Conservation (phyloP, 202 grass and related monocot species). For the Tripidium arundinaceum region DNA sequence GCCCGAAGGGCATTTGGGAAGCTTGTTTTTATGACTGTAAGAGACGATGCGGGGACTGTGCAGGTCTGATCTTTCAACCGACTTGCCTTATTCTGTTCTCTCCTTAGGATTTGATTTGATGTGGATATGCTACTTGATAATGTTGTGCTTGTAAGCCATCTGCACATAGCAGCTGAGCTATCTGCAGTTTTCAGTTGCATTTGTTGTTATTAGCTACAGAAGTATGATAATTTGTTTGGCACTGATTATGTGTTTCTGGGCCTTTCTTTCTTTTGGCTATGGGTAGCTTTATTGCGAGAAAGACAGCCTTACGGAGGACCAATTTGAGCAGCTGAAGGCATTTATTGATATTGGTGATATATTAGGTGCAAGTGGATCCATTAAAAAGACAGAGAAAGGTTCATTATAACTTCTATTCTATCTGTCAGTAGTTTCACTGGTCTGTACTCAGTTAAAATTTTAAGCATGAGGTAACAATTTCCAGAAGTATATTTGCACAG, state of each 20-base stretch:
- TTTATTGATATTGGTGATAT: slow-evolving; percentile 98
- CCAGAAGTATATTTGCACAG: background rate
- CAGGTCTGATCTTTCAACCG: slow-evolving; percentile 54
- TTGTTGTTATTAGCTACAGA: slow-evolving; percentile 20
- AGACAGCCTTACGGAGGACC: slow-evolving; percentile 70
- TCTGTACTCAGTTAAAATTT: slow-evolving; percentile 2
- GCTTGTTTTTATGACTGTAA: slow-evolving; percentile 86
- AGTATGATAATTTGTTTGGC: background rate
- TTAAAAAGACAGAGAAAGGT: slow-evolving; percentile 99
- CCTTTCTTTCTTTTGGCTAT: slow-evolving; percentile 29
- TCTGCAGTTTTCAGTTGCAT: background rate
- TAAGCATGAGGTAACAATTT: background rate
- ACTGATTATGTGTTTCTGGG: slow-evolving; percentile 21
- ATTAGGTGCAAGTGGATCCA: slow-evolving; percentile 78
- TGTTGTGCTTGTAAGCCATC: background rate
- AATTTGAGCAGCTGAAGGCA: slow-evolving; percentile 84
- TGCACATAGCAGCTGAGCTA: slow-evolving; percentile 4
- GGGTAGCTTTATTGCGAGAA: slow-evolving; percentile 95
- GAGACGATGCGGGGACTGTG: slow-evolving; percentile 80
- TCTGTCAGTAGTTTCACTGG: background rate
- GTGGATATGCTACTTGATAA: background rate
- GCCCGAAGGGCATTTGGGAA: slow-evolving; percentile 90
- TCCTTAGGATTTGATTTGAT: background rate
- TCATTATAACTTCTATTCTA: slow-evolving; percentile 21
- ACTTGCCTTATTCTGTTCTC: background rate